phyloP scores from a whole-genome alignment of 345 rosid species.

The Eucalyptus marginata region DNA sequence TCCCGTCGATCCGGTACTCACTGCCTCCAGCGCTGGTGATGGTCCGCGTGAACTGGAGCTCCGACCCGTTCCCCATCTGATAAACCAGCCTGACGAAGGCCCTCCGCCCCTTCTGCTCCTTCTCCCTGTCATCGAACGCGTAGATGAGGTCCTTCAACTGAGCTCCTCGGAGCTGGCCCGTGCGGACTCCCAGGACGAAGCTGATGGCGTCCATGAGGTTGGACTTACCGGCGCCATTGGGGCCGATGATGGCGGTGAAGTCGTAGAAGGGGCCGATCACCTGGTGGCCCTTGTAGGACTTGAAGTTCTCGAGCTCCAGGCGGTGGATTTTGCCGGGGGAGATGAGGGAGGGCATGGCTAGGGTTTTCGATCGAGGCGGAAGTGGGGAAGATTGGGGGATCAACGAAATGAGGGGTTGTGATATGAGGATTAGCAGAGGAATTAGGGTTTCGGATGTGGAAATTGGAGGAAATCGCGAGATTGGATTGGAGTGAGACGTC shows the following conservation, averaged over 20 bases:
- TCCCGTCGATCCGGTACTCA: conserved; percentile 76
- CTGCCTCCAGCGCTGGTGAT: conserved; percentile 74
- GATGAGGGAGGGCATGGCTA: conserved; percentile 56
- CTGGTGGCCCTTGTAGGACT: conserved; percentile 88
- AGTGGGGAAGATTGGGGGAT: not conserved
- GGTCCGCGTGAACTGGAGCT: conserved; percentile 68
- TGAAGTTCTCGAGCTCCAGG: conserved; percentile 92
- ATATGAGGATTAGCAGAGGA: not conserved
- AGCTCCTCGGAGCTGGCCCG: conserved; percentile 92
- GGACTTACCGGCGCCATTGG: conserved; percentile 96
- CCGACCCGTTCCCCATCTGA: conserved; percentile 49
- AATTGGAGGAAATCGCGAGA: not conserved
- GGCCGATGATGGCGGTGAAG: conserved; percentile 97
- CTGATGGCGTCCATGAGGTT: conserved; percentile 99
- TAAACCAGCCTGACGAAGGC: conserved; percentile 84
- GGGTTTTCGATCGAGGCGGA: not conserved
- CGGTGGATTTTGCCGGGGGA: conserved; percentile 67
- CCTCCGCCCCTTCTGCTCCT: conserved; percentile 77
- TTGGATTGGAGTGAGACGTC: not conserved
- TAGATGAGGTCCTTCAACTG: conserved; percentile 95
- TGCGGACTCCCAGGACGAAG: conserved; percentile 94
- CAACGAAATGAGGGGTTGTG: not conserved
- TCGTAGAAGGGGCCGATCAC: conserved; percentile 86
- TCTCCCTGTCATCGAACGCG: conserved; percentile 86
- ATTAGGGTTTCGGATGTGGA: conserved; percentile 9